These are phyloP conservation scores for Poa annua DNA, from an alignment of 176 grass and related monocot genomes.

Conservation along the genomic window DNA sequence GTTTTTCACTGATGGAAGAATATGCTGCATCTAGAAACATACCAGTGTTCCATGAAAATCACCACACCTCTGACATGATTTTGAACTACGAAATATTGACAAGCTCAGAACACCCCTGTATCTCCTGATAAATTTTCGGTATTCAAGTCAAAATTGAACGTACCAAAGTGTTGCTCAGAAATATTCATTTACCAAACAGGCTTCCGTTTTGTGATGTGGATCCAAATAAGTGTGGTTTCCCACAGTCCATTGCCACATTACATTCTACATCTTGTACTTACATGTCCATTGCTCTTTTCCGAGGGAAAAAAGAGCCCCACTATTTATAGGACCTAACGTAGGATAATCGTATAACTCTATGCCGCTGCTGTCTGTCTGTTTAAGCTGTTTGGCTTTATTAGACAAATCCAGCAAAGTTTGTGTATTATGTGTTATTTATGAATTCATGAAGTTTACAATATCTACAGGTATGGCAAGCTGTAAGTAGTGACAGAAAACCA, in stretches of 20 bases:
- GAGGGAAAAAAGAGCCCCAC: not conserved
- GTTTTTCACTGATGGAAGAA: slow-evolving; percentile 19
- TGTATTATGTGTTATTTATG: slow-evolving; percentile 29
- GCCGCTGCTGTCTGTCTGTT: slow-evolving; percentile 23
- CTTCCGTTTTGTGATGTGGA: not conserved
- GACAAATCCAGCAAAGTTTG: slow-evolving; percentile 29
- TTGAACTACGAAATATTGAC: not conserved
- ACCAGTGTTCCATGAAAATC: slow-evolving; percentile 20
- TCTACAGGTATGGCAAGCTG: slow-evolving; percentile 83
- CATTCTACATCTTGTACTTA: not conserved
- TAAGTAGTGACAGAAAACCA: slow-evolving; percentile 81
- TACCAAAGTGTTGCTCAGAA: not conserved
- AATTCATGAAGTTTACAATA: slow-evolving; percentile 49
- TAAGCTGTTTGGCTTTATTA: slow-evolving; percentile 33
- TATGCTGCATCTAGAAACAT: slow-evolving; percentile 35
- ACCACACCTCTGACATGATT: not conserved
- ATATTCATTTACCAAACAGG: not conserved
- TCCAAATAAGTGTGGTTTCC: not conserved
- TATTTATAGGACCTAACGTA: not conserved
- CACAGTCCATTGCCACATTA: not conserved
- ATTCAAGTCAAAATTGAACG: not conserved
- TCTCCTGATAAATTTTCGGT: not conserved
- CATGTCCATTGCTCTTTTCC: not conserved
- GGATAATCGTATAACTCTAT: slow-evolving; percentile 9
- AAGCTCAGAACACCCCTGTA: not conserved